Base-by-base conservation (phyloP, 2,329 filamentous ascomycete species). In the Arthrinium phaeospermum region DNA sequence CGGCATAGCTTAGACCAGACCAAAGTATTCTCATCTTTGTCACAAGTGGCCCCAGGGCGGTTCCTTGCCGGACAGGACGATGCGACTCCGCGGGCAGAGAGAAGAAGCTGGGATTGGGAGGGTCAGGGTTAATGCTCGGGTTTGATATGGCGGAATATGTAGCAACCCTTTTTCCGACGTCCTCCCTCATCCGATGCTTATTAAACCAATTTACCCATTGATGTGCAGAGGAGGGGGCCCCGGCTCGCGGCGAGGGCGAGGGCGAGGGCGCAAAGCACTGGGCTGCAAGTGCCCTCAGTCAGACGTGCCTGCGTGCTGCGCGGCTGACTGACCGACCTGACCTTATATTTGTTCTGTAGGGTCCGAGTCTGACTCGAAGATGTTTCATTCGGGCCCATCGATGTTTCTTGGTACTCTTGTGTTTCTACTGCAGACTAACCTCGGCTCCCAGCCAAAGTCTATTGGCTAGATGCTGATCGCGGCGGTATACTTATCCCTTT, bases 321-420 rank as follows among this genome's bases (percentile, higher is more conserved):
- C 14, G 14, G 7, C 51, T 34, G 51, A 30, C 53, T 61, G 53
- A 49, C 46, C n/a, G 53, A 34, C 53, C 30, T 61, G 57, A 19
- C 22, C 34, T 41, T 64, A 64, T 64, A 41, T 64, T 37, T 64
- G 34, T 13, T 41, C 57, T 64, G 57, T 34, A 64, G 30, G 53
- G 53, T 19, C 22, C 19, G 34, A 41, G 57, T n/a, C 34, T 64
- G 57, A 64, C 34, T 64, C 57, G 57, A 41, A 14, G 57, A 41
- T 64, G 57, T 64, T 64, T 64, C 57, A 64, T 64, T 64, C 19
- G 1, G 22, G 57, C 34, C n/a, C 57, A 41, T 64, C 8, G 34
- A 41, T 37, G 57, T 64, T 64, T 64, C 57, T 64, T 64, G 57
- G 57, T 24, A 64, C 57, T 64, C 57, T 64, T 41, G 30, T 64